Evolutionary conservation across 1,139 yeast genomes (phyloP), one percentile per base, ranked within the genome.

Genomic region (Arxiozyma bovina): DNA sequence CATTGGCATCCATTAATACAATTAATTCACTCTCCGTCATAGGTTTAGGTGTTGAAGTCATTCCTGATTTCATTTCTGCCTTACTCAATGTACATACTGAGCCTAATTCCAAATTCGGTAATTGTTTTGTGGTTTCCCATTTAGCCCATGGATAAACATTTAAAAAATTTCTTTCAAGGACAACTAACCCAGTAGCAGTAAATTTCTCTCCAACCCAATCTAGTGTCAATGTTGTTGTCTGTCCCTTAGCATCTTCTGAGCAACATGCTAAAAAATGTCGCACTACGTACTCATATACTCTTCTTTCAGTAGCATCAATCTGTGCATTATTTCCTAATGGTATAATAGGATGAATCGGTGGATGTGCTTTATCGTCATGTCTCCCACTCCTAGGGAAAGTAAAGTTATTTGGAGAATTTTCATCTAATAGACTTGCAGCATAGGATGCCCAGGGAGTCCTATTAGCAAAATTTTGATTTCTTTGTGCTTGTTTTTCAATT

Each of bases 291-390:
- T 89, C 96, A 68, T 91, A 93, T 0, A 94, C 93, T 58, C 80
- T 83, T 63, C 79, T 79, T 60, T 87, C 87, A 50, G 77, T 79
- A 0, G 75, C 73, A 6, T 72, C 72, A 8, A 66, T 50, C 27
- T 60, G 58, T 3, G 62, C 61, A 44, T 60, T 60, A 1, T 61
- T 58, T 20, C 68, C 67, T n/a, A 63, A 47, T 30, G 63, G 58
- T 45, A 78, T 76, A 18, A 93, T 85, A 0, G 99, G 99, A 67
- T 94, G 98, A 57, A 94, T 94, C 0, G 99, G 98, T 2, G 99
- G 99, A 77, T 94, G 99, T 22, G 99, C 98, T 65, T 89, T 85
- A 72, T 94, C 99, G 65, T 91, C 89, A 63, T 87, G 85, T 22
- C 74, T 76, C 1, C 99, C 99, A 45, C 76, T 76, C 52, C 99